Base-by-base conservation (phyloP, 352 stramenopile genomes). In the Globisporangium orthogonon region DNA sequence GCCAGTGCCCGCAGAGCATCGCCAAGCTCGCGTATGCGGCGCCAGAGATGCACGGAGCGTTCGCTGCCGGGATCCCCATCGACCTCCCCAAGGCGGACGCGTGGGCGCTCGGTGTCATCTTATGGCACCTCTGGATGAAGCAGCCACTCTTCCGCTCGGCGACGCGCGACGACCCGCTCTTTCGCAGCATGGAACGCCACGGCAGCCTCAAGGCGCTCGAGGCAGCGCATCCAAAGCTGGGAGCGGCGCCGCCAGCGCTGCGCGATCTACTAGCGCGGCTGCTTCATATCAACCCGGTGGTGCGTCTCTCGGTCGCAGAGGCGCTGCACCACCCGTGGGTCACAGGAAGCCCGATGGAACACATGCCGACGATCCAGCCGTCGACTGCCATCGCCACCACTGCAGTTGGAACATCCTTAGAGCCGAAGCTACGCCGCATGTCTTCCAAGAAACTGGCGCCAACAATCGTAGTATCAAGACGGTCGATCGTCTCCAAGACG, bases 1-100 rank as follows among this genome's bases (percentile, higher is more conserved):
- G 58, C 6, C 57, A 66, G 33, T 52, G 50, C 4, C 37, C 54
- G 11, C 40, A 54, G 9, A 60, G 45, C 50, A 47, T 78, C 37
- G 78, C 76, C 15, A 94, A 91, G 54, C 59, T 75, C 18, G 74
- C 72, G 17, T 94, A 91, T 58, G 81, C 81, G 15, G 72, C 84
- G 15, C 84, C 81, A 0, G 83, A 94, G 61, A 60, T 91, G 37
- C 61, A 86, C 23, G 52, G 29, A 2, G 53, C 54, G 6, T 41
- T 57, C 48, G 37, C 46, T 7, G 30, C 47, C 0, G 18, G 50
- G 3, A 49, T 62, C 15, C 50, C 77, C 2, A 64, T 81, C 14
- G 76, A 89, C 63, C 61, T 74, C 15, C 63, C 68, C 52, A 81
- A 80, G 64, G 78, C 69, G 11, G 83, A 94, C 60, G 68, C 71